Evolutionary conservation across 208 protist genomes (phyloP).

Genomic region (Acanthamoeba divionensis): DNA sequence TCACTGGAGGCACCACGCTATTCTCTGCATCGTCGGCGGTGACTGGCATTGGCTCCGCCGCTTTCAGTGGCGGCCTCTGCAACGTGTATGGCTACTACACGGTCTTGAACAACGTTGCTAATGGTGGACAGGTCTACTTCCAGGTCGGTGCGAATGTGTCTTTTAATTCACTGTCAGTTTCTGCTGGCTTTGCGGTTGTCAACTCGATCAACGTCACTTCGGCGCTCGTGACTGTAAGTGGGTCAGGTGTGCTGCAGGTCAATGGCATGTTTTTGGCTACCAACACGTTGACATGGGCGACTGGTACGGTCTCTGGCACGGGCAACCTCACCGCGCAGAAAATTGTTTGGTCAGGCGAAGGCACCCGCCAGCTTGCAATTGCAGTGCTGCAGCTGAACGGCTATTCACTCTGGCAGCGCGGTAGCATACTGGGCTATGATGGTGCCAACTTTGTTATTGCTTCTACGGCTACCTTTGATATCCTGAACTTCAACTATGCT

Average conservation of each 20-base stretch:
- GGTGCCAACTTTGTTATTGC: neutral
- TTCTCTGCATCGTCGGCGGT: neutral
- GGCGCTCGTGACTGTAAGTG: neutral
- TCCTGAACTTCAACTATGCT: constrained; percentile 6
- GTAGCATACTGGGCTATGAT: neutral
- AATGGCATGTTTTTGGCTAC: neutral
- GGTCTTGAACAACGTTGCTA: neutral
- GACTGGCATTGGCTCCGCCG: neutral
- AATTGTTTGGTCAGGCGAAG: neutral
- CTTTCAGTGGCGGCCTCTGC: neutral
- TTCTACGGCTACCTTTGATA: constrained; percentile 1
- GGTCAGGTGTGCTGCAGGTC: neutral
- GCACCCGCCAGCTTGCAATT: neutral
- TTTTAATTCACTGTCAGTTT: neutral
- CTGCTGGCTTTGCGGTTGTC: neutral
- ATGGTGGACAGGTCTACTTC: constrained; percentile 32
- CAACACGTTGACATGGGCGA: neutral
- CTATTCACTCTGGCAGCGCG: constrained; percentile 18
- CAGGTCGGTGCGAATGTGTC: neutral
- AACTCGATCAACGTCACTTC: neutral
- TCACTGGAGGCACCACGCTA: neutral
- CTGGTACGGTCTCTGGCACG: neutral
- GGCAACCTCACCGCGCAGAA: constrained; percentile 8
- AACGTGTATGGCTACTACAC: constrained; percentile 15
- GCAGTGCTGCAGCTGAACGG: constrained; percentile 5